Conservation (phyloP, 2,329 filamentous ascomycete species). For the Xylariaceae sp. region DNA sequence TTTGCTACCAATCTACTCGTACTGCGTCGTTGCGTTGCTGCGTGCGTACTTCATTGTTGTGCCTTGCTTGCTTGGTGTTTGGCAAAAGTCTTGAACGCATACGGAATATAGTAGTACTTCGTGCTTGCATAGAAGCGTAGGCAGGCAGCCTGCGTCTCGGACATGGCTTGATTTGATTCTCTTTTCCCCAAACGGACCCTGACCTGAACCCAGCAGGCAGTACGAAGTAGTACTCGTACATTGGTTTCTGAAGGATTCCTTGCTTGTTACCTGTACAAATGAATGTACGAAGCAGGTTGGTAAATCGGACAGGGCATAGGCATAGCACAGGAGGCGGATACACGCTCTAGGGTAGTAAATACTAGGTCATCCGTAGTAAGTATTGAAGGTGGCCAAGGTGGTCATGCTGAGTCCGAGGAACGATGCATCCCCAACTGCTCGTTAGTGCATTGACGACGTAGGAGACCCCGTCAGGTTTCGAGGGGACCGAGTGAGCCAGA, state of each 20-base stretch:
- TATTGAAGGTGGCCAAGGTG: neutral
- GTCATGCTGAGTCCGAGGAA: conserved; percentile 6
- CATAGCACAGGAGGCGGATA: neutral
- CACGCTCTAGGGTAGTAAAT: too few relatives aligned
- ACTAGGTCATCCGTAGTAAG: too few relatives aligned
- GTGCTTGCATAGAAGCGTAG: neutral
- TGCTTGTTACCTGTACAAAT: neutral
- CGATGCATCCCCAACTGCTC: neutral
- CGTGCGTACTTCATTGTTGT: neutral
- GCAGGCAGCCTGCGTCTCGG: conserved; percentile 8
- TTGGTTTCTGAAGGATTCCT: conserved; percentile 2
- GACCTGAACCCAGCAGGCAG: too few relatives aligned
- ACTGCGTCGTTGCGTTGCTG: too few relatives aligned
- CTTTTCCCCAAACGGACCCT: neutral
- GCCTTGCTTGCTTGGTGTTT: conserved; percentile 8
- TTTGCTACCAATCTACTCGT: neutral
- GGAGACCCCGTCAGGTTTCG: neutral
- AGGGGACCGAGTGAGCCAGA: neutral
- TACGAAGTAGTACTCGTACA: too few relatives aligned
- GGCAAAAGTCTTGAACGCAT: conserved; percentile 2
- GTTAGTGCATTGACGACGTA: neutral
- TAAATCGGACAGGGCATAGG: neutral
- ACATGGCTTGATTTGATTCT: neutral
- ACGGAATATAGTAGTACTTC: neutral
- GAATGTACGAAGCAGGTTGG: neutral